Conservation (phyloP, 140 eudicot species). For the Anethum foeniculum region DNA sequence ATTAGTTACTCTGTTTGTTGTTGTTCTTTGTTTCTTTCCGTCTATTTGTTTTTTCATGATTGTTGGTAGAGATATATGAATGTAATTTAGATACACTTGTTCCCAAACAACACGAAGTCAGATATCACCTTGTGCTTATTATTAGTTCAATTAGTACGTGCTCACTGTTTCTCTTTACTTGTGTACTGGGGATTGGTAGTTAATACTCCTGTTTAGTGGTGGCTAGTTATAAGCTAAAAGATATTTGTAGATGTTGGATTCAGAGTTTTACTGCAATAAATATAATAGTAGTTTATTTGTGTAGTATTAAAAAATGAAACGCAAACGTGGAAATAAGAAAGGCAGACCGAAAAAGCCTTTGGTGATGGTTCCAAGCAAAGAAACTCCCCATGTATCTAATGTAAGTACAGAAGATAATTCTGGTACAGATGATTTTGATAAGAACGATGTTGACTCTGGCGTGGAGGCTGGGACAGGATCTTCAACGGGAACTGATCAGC, state of each 20-base stretch:
- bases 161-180: background rate
- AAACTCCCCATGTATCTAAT: constrained; percentile 25
- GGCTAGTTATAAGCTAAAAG: background rate
- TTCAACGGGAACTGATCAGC: constrained; percentile 46
- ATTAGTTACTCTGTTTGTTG: background rate
- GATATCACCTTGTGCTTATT: background rate
- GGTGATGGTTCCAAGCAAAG: constrained; percentile 24
- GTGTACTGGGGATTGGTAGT: background rate
- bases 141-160: background rate
- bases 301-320: constrained; percentile 46
- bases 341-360: constrained; percentile 42
- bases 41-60: background rate
- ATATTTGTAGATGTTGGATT: background rate
- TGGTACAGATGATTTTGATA: constrained; percentile 39
- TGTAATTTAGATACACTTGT: background rate
- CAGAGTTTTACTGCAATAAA: background rate
- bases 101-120: background rate
- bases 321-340: constrained; percentile 79
- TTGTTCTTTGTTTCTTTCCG: background rate
- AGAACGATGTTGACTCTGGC: constrained; percentile 46
- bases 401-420: constrained; percentile 44
- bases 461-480: constrained; percentile 48
- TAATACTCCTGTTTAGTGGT: background rate
- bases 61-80: background rate
- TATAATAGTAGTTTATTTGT: background rate